Base-by-base conservation (phyloP, 139 green algal genomes). In the Marvania coccoides region DNA sequence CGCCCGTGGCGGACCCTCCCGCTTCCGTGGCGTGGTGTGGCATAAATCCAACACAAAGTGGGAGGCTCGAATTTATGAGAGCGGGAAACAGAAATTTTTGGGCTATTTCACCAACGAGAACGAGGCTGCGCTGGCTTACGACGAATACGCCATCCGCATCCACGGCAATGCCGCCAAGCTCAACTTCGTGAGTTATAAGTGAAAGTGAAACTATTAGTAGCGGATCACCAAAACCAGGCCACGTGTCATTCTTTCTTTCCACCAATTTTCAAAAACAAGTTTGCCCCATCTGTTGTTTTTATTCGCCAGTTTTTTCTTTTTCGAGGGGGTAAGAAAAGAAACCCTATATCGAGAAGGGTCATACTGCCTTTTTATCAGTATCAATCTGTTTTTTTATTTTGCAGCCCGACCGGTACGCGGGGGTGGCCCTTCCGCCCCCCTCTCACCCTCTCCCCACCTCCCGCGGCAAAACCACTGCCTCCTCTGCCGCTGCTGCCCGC, bases 21-120 rank as follows among this genome's bases (percentile, higher is more conserved):
- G 36, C 34, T 77, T 63, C 64, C 46, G 65, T 13, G 61, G 67
- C 60, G 73, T 80, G 24, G 61, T 72, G 8, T 80, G 73, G 73
- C 67, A 80, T 55, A 72, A 72, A 36, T 48, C 26, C 33, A 72
- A 71, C 36, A 47, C 19, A 40, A 75, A 72, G 54, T 80, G 73
- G 73, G 61, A 76, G 65, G 67, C 73, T 1, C 51, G 61, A 15
- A 69, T 80, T 30, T 69, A 64, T 26, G 67, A 76, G 40, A 24
- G 12, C 7, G 67, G 55, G 24, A 68, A 58, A 45, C 60, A 71
- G 60, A 42, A 36, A 5, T 72, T 69, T 23, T 34, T 79, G 58
- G 72, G 72, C 15, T 79, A 75, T 53, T 75, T 53, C 51, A 37
- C 26, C 6, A 35, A n/a, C 6, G 72, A 79, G 33, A 58, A 70